Base-by-base conservation (phyloP, 495 filamentous ascomycete species). In the Wilcoxina mikolae region DNA sequence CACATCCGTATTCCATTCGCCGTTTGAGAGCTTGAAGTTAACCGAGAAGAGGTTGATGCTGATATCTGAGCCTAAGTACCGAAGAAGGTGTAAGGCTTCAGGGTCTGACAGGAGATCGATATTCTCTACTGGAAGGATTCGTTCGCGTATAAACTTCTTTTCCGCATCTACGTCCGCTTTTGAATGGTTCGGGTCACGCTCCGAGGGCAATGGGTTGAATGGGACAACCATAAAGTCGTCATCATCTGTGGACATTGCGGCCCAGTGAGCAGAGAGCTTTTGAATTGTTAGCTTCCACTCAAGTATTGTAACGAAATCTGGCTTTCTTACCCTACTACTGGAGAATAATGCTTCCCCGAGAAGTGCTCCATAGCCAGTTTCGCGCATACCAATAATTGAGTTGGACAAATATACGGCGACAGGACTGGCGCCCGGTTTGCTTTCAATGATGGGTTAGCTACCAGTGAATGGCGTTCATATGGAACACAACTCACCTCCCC, bases 11-110 rank as follows among this genome's bases (percentile, higher is more conserved):
- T 74, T 75, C 27, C 70, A 62, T 1, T 25, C 64, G 5, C 68
- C 69, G 41, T 72, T 61, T 0, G 54, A 51, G 44, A 70, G 60
- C 3, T 60, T 42, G 61, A 67, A 76, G 58, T 75, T 76, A 28
- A 67, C 58, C 0, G 68, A 60, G 58, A 76, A 73, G 5, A 66
- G 67, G 54, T 77, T 75, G 64, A 77, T 71, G 45, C 69, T 74
- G 26, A 73, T 60, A 39, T 76, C 72, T 1, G 69, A 70, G 2
- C 72, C 71, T 0, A 74, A 60, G 2, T 60, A 64, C 9, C 66
- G 58, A 12, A 76, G 65, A 7, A 71, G 53, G 1, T 59, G 52
- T 59, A 67, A 62, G 1, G 67, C 67, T 28, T 69, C 64, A 0
- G 49, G 47, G 17, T 66, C 58, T 3, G 51, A 10, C 7, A 60